Conservation (phyloP, 495 filamentous ascomycete species). For the Hypomontagnella monticulosa region DNA sequence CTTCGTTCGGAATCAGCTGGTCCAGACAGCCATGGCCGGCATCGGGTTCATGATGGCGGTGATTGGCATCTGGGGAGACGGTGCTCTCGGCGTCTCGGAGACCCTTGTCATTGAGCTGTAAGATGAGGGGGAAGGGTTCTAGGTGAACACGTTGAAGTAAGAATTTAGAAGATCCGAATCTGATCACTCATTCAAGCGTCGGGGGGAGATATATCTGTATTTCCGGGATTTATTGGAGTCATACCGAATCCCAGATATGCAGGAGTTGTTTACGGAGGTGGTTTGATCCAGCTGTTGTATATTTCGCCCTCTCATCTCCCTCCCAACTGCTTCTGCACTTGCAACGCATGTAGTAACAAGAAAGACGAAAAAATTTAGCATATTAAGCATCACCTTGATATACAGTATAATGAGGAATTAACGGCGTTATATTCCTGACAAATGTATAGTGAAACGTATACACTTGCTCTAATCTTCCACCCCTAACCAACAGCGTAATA, state of each 20-base stretch:
- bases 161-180: slow-evolving; percentile 17
- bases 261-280: slow-evolving; percentile 13
- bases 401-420: neutral
- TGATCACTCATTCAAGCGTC: slow-evolving; percentile 27
- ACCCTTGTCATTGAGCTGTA: slow-evolving; percentile 25
- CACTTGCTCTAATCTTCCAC: no score
- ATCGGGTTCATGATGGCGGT: slow-evolving; percentile 78
- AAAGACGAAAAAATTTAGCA: slow-evolving; percentile 23
- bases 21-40: slow-evolving; percentile 69
- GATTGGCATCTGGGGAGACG: slow-evolving; percentile 91
- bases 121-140: neutral
- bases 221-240: slow-evolving; percentile 1
- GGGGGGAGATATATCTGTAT: slow-evolving; percentile 6
- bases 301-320: slow-evolving; percentile 30
- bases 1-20: slow-evolving; percentile 68
- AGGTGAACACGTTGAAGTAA: neutral
- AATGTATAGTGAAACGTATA: neutral
- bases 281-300: slow-evolving; percentile 21
- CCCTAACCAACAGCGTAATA: no score
- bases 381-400: slow-evolving; percentile 6
- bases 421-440: neutral
- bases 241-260: slow-evolving; percentile 17
- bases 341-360: slow-evolving; percentile 18
- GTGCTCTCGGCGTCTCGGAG: slow-evolving; percentile 47
- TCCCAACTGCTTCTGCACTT: slow-evolving; percentile 1